Base-by-base conservation (phyloP, 495 filamentous ascomycete species). In the Amniculicola lignicola region DNA sequence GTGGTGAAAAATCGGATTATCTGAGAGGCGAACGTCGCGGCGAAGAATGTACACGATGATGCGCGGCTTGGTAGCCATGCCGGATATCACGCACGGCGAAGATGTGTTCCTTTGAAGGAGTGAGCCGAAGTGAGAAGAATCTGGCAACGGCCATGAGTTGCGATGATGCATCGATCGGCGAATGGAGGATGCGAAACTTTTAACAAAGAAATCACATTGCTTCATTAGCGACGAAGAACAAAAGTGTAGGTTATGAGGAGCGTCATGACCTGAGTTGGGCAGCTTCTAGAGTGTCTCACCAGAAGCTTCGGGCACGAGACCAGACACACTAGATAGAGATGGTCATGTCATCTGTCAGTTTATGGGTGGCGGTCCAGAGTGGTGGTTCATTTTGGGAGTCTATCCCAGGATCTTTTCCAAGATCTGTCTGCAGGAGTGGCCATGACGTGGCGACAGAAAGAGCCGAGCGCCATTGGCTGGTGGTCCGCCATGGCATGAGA, bases 1-100 rank as follows among this genome's bases (percentile, higher is more conserved):
- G n/a, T 36, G 12, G 64, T 82, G 68, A 12, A 88, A 72, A 11
- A 88, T 72, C 1, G 85, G 83, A 59, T 87, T 88, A 66, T 89
- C 86, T 29, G 76, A 70, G 44, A 84, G 67, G 27, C 86, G 83
- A 7, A 90, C 72, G 65, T 89, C 86, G 42, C 81, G 75, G 19
- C 84, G 77, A 25, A 88, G 58, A 24, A 88, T 61, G 50, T 85
- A 84, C 48, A 90, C 70, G 40, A 87, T 70, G 19, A 81, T 60
- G 5, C 71, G 69, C 0, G 71, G 57, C n/a, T 57, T 52, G n/a
- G 64, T 11, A 12, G 6, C 4, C 46, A 44, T 57, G 15, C 11
- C 40, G 15, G 51, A 35, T 23, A 22, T n/a, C 14, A 12, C n/a
- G 12, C 9, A 16, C 25, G 5, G 39, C 38, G 14, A 3, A 14